Conservation (phyloP, 495 filamentous ascomycete species). For the Bombardia bombarda region DNA sequence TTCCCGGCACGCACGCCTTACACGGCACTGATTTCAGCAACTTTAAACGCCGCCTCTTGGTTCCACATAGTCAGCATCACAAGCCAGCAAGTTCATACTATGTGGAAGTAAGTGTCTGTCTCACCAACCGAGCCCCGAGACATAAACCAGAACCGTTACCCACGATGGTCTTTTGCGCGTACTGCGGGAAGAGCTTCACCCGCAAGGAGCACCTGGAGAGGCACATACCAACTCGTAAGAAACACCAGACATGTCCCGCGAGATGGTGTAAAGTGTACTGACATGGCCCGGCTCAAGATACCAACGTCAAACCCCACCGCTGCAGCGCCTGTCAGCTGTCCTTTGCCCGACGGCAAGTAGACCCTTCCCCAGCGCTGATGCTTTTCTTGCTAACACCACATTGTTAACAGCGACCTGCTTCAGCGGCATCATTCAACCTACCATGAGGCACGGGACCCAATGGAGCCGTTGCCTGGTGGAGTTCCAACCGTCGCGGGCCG, state of each 20-base stretch:
- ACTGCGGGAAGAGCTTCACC: slow-evolving; percentile 57
- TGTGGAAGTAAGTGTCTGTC: not conserved
- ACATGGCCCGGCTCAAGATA: slow-evolving; percentile 40
- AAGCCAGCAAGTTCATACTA: not conserved
- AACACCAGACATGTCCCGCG: not conserved
- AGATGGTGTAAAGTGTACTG: slow-evolving; percentile 9
- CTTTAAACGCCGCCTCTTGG: not conserved
- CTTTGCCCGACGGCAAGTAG: slow-evolving; percentile 51
- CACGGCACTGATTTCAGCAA: slow-evolving; percentile 5
- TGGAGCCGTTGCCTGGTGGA: slow-evolving; percentile 30
- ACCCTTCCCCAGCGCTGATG: not conserved
- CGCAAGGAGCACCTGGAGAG: slow-evolving; percentile 60
- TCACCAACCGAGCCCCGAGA: not conserved
- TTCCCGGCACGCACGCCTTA: not conserved
- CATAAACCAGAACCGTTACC: slow-evolving; percentile 1
- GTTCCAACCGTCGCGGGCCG: slow-evolving; percentile 27
- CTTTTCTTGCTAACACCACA: slow-evolving; percentile 12
- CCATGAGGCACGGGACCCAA: slow-evolving; percentile 36
- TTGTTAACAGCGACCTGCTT: slow-evolving; percentile 44
- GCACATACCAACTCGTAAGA: slow-evolving; percentile 54
- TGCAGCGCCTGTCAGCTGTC: slow-evolving; percentile 52
- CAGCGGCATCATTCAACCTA: slow-evolving; percentile 49
- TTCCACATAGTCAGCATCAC: not conserved
- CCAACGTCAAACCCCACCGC: slow-evolving; percentile 55
- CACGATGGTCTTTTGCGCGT: slow-evolving; percentile 53